These are phyloP conservation scores for Suhomyces pyralidae DNA, from an alignment of 805 yeast genomes.

Conservation along the genomic window DNA sequence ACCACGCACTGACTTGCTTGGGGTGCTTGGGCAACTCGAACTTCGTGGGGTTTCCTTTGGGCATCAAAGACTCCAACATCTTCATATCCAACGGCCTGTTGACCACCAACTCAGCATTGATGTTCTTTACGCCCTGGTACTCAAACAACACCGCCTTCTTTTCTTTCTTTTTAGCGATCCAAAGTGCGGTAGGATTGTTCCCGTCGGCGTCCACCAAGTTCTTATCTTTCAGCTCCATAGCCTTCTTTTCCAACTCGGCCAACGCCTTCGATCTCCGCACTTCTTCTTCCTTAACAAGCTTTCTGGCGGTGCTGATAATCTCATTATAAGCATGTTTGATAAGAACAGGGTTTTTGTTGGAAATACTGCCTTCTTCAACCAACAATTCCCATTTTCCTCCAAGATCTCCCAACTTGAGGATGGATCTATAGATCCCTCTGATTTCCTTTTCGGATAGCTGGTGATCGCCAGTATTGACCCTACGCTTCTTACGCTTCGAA, in stretches of 20 bases:
- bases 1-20: slow-evolving; percentile 88
- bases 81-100: slow-evolving; percentile 85
- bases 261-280: slow-evolving; percentile 53
- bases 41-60: slow-evolving; percentile 51
- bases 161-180: slow-evolving; percentile 71
- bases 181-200: slow-evolving; percentile 48
- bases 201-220: slow-evolving; percentile 35
- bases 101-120: slow-evolving; percentile 85
- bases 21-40: slow-evolving; percentile 63
- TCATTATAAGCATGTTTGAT: slow-evolving; percentile 77
- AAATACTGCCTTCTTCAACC: slow-evolving; percentile 83
- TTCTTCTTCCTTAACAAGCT: slow-evolving; percentile 63
- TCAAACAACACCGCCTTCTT: slow-evolving; percentile 88
- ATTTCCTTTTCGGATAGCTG: slow-evolving; percentile 82
- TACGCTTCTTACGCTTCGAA: slow-evolving; percentile 25
- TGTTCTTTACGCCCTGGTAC: slow-evolving; percentile 78
- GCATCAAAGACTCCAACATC: slow-evolving; percentile 52
- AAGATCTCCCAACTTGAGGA: slow-evolving; percentile 79
- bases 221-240: slow-evolving; percentile 50
- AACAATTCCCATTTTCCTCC: slow-evolving; percentile 75
- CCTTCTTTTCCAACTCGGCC: slow-evolving; percentile 59
- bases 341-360: slow-evolving; percentile 78
- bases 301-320: slow-evolving; percentile 58
- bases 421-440: slow-evolving; percentile 79
- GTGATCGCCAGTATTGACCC: slow-evolving; percentile 35